Percentiles rank a stretch among this genome's conserved stretches.
Conservation (phyloP, 2,329 filamentous ascomycete genomes). For the Lizonia empirigonia region DNA sequence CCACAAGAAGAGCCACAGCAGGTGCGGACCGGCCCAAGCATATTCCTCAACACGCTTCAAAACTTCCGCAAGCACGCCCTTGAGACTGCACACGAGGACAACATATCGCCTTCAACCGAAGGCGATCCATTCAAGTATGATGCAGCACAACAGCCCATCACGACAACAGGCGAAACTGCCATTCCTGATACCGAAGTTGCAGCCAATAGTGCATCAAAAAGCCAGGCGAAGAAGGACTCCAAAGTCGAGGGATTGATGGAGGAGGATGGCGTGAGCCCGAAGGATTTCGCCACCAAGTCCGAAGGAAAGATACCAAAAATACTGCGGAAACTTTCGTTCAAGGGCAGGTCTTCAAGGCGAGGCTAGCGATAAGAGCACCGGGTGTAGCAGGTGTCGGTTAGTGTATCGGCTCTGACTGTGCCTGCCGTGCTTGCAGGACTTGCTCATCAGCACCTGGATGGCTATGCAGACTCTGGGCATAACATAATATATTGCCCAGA, state of each 20-base stretch:
- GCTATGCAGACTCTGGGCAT: not conserved
- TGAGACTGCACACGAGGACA: not conserved
- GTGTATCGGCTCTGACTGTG: too few relatives aligned
- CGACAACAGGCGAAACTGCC: not conserved
- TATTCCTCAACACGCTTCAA: not conserved
- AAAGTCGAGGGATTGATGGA: not conserved
- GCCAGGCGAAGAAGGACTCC: constrained; percentile 6
- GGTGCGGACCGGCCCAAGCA: not conserved
- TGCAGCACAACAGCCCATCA: too few relatives aligned
- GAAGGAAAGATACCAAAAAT: not conserved
- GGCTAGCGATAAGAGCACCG: not conserved
- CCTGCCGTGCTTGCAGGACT: not conserved
- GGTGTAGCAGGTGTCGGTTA: not conserved
- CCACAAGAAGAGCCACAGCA: not conserved
- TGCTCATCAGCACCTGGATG: not conserved
- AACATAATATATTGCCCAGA: too few relatives aligned
- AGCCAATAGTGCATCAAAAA: not conserved
- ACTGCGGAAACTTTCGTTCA: not conserved
- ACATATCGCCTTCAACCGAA: not conserved
- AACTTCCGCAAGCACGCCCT: not conserved
- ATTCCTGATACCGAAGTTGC: not conserved
- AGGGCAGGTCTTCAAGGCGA: not conserved
- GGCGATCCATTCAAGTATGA: not conserved
- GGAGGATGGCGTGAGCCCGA: not conserved
- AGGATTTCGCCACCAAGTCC: not conserved